Base-by-base conservation (phyloP, 495 filamentous ascomycete species). In the Penicillium lagena region DNA sequence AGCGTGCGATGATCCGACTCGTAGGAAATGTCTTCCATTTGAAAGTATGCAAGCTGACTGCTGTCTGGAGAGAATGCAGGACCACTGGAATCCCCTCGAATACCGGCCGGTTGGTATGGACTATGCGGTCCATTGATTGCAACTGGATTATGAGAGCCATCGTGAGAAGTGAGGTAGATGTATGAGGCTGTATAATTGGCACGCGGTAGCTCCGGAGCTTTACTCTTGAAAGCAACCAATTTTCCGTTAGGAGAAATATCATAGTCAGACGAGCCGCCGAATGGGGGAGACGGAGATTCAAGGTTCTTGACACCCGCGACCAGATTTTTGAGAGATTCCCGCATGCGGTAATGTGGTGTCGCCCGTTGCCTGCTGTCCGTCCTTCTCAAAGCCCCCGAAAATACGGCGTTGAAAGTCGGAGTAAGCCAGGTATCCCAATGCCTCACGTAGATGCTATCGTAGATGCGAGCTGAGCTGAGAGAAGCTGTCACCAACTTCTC, bases 361-460 rank as follows among this genome's bases (percentile, higher is more conserved):
- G 40, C 47, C 13, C 48, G 34, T n/a, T 51, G 34, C 31, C 43
- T 42, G 29, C 9, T n/a, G 32, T 31, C 42, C 12, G 48, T 54
- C 36, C 52, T 54, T 31, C 49, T 54, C 14, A 77, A 49, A 5
- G 55, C 59, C 12, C 72, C 72, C 0, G 58, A 70, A 37, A 75
- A 77, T 15, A 77, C 63, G 9, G 72, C 64, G 42, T 75, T 70
- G 38, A 70, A 66, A 17, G 62, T 42, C 4, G 70, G 63, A 1
- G 78, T 77, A 12, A 82, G 67, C 56, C 82, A 90, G 14, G 60
- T 60, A 50, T 90, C 85, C 87, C 87, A 91, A 55, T 91, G 86
- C 13, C 87, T 77, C 31, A 83, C 79, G 56, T 87, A 90, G 36
- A 87, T 73, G 44, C 72, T 75, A 39, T 78, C 76, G 54, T 89